Conservation (phyloP, 129 eudicot genomes). For the Tanacetum coccineum region DNA sequence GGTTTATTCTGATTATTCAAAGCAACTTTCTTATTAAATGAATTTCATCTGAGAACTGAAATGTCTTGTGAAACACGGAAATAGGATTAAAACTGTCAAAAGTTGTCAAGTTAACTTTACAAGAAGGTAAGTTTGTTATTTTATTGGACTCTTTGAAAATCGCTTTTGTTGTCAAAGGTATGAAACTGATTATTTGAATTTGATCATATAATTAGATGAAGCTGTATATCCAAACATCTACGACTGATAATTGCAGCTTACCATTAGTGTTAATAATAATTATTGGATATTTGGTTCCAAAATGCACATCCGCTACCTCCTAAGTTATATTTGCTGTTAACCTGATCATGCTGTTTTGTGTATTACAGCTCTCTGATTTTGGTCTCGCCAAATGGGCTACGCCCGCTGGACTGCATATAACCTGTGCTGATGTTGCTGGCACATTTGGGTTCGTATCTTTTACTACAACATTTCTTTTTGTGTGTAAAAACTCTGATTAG, state of each 20-base stretch:
- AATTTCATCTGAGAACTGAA: too few relatives aligned
- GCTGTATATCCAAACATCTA: not conserved
- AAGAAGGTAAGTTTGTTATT: too few relatives aligned
- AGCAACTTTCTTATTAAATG: too few relatives aligned
- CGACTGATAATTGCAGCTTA: too few relatives aligned
- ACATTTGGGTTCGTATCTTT: constrained; percentile 78
- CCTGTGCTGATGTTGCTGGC: constrained; percentile 85
- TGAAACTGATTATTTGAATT: too few relatives aligned
- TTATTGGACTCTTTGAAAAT: too few relatives aligned
- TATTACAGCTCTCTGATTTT: constrained; percentile 86
- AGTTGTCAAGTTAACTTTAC: too few relatives aligned
- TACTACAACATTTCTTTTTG: constrained; percentile 2
- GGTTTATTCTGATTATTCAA: too few relatives aligned
- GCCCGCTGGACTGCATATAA: constrained; percentile 54
- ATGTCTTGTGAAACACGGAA: too few relatives aligned
- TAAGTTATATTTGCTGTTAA: constrained; percentile 4
- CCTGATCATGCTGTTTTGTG: not conserved
- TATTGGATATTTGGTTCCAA: not conserved
- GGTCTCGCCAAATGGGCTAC: constrained; percentile 97
- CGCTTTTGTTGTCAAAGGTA: too few relatives aligned
- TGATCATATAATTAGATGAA: not conserved
- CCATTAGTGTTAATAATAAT: not conserved
- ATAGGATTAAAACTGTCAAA: too few relatives aligned
- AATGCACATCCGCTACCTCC: not conserved
- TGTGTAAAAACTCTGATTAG: not conserved